Evolutionary conservation across 495 filamentous ascomycete species (phyloP).

Genomic region (Xylaria nigripes): DNA sequence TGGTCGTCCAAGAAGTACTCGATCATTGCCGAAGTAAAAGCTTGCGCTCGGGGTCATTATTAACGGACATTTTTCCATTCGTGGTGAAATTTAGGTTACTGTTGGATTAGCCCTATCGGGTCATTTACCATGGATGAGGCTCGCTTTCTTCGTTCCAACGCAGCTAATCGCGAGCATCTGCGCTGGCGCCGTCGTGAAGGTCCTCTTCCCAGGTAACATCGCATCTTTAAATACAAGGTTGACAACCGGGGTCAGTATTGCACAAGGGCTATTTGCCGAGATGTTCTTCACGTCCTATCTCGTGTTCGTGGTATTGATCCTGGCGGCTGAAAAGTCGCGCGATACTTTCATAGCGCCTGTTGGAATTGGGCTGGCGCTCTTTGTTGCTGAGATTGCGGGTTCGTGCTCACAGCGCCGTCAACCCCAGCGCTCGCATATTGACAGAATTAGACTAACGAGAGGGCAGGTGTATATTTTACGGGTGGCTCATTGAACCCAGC

Average conservation of each 20-base stretch:
- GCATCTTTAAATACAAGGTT: constrained; percentile 47
- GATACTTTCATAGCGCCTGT: constrained; percentile 66
- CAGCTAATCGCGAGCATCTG: constrained; percentile 49
- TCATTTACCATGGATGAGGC: constrained; percentile 38
- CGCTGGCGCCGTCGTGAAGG: constrained; percentile 44
- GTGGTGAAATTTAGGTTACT: constrained; percentile 29
- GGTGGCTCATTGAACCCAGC: constrained; percentile 51
- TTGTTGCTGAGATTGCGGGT: constrained; percentile 56
- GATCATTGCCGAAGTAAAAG: neutral
- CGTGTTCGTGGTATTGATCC: constrained; percentile 64
- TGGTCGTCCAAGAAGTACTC: neutral
- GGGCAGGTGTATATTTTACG: constrained; percentile 44
- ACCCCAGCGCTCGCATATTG: neutral
- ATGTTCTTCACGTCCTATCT: constrained; percentile 66
- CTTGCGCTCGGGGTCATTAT: neutral
- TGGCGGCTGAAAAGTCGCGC: constrained; percentile 67
- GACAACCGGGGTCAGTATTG: constrained; percentile 45
- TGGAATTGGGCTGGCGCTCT: constrained; percentile 62
- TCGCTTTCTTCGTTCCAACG: constrained; percentile 39
- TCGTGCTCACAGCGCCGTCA: constrained; percentile 33
- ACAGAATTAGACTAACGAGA: constrained; percentile 2
- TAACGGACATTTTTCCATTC: neutral
- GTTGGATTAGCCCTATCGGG: constrained; percentile 44
- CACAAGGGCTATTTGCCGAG: constrained; percentile 63
- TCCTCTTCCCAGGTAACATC: constrained; percentile 44